These are phyloP conservation scores for Moesziomyces antarcticus DNA, from an alignment of 1,284 basidiomycete species.

Conservation along the genomic window DNA sequence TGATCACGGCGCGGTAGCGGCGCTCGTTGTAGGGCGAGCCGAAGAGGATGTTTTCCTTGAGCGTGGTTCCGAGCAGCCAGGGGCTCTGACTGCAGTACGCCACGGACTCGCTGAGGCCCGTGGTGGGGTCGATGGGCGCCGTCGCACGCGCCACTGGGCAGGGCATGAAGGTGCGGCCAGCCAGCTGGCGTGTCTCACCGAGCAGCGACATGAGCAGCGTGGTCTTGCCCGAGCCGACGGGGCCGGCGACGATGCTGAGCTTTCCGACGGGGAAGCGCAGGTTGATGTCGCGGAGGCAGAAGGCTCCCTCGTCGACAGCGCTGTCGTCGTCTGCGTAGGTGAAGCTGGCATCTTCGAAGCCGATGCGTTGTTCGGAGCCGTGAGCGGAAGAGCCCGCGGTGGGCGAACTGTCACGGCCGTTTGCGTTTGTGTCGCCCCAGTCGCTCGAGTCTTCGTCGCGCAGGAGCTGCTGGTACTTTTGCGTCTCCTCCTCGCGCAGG, in stretches of 20 bases:
- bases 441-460: conserved; percentile 58
- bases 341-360: conserved; percentile 71
- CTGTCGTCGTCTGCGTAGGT: conserved; percentile 62
- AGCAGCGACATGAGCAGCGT: conserved; percentile 72
- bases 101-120: conserved; percentile 78
- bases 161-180: conserved; percentile 72
- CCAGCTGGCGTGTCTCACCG: conserved; percentile 72
- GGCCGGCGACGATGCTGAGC: conserved; percentile 76
- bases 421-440: conserved; percentile 55
- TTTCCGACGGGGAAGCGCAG: conserved; percentile 73
- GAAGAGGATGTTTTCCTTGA: conserved; percentile 94
- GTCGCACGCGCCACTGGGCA: conserved; percentile 69
- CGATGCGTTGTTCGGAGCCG: conserved; percentile 63
- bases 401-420: conserved; percentile 6
- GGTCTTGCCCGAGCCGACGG: conserved; percentile 72
- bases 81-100: conserved; percentile 95
- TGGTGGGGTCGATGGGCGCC: conserved; percentile 68
- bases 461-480: conserved; percentile 72
- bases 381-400: conserved; percentile 2
- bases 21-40: conserved; percentile 81
- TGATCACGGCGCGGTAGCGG: conserved; percentile 81
- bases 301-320: conserved; percentile 59
- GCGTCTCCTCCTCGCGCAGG: conserved; percentile 72
- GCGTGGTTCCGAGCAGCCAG: conserved; percentile 91
- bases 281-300: conserved; percentile 71